phyloP scores from a whole-genome alignment of 1,284 basidiomycete species.

The Cerioporus squamosus region DNA sequence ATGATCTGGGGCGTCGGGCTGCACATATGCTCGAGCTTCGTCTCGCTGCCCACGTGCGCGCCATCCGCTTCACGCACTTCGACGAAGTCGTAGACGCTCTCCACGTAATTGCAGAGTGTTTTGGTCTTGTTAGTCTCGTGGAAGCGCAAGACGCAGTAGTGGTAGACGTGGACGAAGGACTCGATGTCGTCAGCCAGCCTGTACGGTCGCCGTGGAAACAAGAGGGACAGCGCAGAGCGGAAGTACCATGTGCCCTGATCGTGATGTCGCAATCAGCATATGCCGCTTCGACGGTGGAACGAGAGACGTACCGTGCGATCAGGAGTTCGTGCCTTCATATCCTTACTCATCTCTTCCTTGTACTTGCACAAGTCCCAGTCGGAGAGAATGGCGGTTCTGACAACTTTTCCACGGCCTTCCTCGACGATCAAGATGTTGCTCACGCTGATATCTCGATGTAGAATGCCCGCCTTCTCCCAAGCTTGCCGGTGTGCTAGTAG shows the following conservation, averaged over 20 bases:
- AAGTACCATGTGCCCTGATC: slow-evolving; percentile 21
- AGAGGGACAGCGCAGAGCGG: slow-evolving; percentile 10
- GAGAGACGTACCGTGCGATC: neutral
- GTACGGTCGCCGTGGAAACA: slow-evolving; percentile 15
- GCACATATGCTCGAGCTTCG: no score
- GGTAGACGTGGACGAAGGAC: slow-evolving; percentile 17
- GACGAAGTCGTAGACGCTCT: no score
- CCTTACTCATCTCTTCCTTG: neutral
- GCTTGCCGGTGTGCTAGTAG: slow-evolving; percentile 14
- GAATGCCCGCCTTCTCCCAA: slow-evolving; percentile 13
- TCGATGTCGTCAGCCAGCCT: slow-evolving; percentile 20
- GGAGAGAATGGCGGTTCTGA: slow-evolving; percentile 1
- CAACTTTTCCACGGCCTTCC: neutral
- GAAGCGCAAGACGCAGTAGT: slow-evolving; percentile 6
- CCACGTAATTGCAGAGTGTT: no score
- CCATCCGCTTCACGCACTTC: no score
- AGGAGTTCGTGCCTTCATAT: neutral
- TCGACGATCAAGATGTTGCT: slow-evolving; percentile 18
- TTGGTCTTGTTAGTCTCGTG: neutral
- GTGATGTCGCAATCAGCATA: no score
- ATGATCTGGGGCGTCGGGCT: no score
- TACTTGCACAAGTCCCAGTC: slow-evolving; percentile 23
- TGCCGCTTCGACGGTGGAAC: no score
- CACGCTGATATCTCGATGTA: slow-evolving; percentile 23
- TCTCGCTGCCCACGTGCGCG: no score